Evolutionary conservation across 306 rosid genomes (phyloP).

Genomic region (Lathyrus tuberosus): DNA sequence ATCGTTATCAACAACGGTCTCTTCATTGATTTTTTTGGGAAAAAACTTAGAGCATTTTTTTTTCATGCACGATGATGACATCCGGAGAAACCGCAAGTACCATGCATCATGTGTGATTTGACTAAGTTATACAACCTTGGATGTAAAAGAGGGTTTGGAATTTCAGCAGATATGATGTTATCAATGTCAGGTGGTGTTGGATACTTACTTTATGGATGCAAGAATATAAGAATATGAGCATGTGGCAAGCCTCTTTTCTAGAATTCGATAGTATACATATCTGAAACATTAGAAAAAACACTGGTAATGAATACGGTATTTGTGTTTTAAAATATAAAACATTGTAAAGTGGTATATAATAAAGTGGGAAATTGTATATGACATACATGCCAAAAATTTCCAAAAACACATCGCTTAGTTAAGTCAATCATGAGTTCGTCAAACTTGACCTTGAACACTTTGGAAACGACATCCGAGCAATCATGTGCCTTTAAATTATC

Average conservation of each 20-base stretch:
- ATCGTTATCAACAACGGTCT: too few relatives aligned
- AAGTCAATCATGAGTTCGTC: not conserved
- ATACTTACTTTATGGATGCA: not conserved
- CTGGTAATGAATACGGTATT: not conserved
- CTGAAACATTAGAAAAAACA: too few relatives aligned
- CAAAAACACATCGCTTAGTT: not conserved
- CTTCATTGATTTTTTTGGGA: too few relatives aligned
- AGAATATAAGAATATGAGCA: too few relatives aligned
- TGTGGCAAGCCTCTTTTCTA: too few relatives aligned
- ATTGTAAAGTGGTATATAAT: too few relatives aligned
- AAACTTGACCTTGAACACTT: not conserved
- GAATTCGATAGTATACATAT: too few relatives aligned
- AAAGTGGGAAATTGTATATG: fast-evolving
- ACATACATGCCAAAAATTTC: too few relatives aligned
- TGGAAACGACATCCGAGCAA: not conserved
- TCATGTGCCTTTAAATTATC: not conserved
- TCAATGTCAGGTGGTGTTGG: not conserved
- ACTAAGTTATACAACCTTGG: too few relatives aligned
- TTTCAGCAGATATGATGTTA: not conserved
- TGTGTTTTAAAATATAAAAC: too few relatives aligned
- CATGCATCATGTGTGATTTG: not conserved
- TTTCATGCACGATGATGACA: too few relatives aligned
- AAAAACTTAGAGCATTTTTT: too few relatives aligned
- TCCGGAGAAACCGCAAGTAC: not conserved
- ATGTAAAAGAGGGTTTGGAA: not conserved